Base-by-base conservation (phyloP, 345 rosid species). In the Citrus sinensis region DNA sequence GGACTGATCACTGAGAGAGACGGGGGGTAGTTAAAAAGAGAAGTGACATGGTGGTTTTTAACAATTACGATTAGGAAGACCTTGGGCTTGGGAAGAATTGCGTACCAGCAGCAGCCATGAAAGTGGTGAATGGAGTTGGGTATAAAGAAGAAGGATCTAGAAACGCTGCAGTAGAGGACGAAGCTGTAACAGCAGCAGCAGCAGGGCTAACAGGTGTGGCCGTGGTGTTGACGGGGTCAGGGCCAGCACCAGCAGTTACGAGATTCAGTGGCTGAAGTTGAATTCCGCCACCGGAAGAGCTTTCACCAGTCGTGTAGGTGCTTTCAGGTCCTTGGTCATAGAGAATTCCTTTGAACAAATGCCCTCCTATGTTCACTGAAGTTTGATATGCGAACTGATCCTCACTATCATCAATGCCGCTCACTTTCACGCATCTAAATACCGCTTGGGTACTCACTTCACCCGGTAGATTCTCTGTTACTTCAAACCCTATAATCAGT, bases 341-440 rank as follows among this genome's bases (percentile, higher is more conserved):
- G 63, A 95, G 88, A 81, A 95, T 87, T 73, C 98, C 99, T 78
- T 91, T 95, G 87, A 95, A 95, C 30, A 95, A 76, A 78, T 92
- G 99, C 20, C 99, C 99, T 34, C 92, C 91, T 6, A 95, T 93
- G 84, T 87, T 92, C 40, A 95, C 92, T 13, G 91, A 89, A 49
- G 99, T 88, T 85, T 92, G 95, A 83, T 95, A 95, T 32, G 99
- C 99, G 27, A 79, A 90, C 76, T 92, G 92, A 8, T 94, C 98
- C 14, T 91, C 94, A 24, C 63, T 80, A 20, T 95, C 98, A 39
- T 92, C 97, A 42, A 90, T 56, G 54, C 88, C 77, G 77, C 91
- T 90, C 87, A 95, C 89, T 78, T 90, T 83, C 5, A 95, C 94
- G 58, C 99, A 91, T 27, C 93, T 90, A 78, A 95, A 95, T 56